Conservation (phyloP, 192 early-diverging fungal genomes). For the Coemansia sp. region DNA sequence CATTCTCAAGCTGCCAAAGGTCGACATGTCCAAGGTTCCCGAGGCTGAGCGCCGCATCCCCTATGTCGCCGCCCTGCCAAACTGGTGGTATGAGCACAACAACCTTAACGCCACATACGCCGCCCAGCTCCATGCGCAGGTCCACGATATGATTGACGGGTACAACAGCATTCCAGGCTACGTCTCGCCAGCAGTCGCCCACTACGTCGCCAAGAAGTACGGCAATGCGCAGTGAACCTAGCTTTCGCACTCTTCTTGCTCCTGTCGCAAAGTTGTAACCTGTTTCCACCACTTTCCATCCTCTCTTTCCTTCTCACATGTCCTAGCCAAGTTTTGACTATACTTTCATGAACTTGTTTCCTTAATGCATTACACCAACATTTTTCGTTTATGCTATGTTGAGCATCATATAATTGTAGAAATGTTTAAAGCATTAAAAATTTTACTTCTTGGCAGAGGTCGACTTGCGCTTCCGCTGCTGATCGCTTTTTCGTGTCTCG, state of each 20-base stretch:
- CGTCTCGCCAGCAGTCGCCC: slow-evolving; percentile 44
- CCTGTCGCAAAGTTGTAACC: slow-evolving; percentile 1
- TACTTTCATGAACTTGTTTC: slow-evolving; percentile 1
- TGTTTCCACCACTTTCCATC: not conserved
- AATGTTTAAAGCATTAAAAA: not conserved
- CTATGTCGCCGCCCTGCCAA: slow-evolving; percentile 34
- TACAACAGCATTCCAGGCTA: slow-evolving; percentile 50
- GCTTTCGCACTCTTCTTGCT: not conserved
- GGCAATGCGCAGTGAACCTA: slow-evolving; percentile 12
- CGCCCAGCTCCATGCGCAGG: slow-evolving; percentile 38
- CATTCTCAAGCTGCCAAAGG: slow-evolving; percentile 46
- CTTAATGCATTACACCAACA: not conserved
- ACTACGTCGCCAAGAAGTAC: slow-evolving; percentile 52
- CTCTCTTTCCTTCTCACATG: not conserved
- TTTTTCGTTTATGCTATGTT: not conserved
- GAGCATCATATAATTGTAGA: not conserved
- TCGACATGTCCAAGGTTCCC: slow-evolving; percentile 47
- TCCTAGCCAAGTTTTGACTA: not conserved
- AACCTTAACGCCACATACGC: slow-evolving; percentile 53
- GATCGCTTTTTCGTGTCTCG: slow-evolving; percentile 44
- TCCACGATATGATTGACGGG: slow-evolving; percentile 51
- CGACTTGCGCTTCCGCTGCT: slow-evolving; percentile 52
- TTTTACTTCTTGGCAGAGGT: slow-evolving; percentile 25
- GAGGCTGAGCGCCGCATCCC: slow-evolving; percentile 49
- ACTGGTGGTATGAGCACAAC: slow-evolving; percentile 48